Conservation (phyloP, 208 protist genomes). For the Trypanosoma brucei region DNA sequence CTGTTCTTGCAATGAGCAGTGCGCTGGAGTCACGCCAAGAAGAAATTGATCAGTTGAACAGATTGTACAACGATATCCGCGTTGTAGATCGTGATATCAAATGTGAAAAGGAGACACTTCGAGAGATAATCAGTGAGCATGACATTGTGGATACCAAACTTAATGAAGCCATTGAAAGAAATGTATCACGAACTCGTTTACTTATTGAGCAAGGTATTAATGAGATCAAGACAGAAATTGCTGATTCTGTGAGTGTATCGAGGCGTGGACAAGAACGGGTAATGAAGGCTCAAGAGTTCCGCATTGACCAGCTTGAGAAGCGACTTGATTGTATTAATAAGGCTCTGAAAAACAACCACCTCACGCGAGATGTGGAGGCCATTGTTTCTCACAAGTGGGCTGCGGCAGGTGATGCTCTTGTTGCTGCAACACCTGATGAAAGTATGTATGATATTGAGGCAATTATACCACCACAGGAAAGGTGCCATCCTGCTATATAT, state of each 20-base stretch:
- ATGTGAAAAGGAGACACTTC: slow-evolving; percentile 44
- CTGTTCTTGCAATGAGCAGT: slow-evolving; percentile 38
- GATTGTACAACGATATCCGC: slow-evolving; percentile 77
- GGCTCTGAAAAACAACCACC: slow-evolving; percentile 55
- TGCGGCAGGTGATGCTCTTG: slow-evolving; percentile 33
- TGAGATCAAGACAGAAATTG: slow-evolving; percentile 46
- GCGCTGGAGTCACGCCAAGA: slow-evolving; percentile 41
- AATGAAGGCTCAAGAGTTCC: slow-evolving; percentile 86
- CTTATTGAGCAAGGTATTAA: slow-evolving; percentile 56
- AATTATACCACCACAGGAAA: slow-evolving; percentile 81
- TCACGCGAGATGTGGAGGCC: slow-evolving; percentile 50
- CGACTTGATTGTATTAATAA: slow-evolving; percentile 59
- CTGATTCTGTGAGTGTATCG: slow-evolving; percentile 46
- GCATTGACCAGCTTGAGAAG: slow-evolving; percentile 67
- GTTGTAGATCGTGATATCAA: slow-evolving; percentile 61
- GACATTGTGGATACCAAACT: slow-evolving; percentile 48
- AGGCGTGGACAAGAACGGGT: slow-evolving; percentile 74
- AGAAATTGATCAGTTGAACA: slow-evolving; percentile 62
- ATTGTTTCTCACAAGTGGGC: slow-evolving; percentile 59
- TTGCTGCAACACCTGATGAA: slow-evolving; percentile 29
- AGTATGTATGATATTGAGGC: slow-evolving; percentile 76
- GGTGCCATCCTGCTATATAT: slow-evolving; percentile 79
- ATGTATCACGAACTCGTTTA: slow-evolving; percentile 34
- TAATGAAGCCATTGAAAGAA: slow-evolving; percentile 28
- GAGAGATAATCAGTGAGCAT: slow-evolving; percentile 41